Conservation (phyloP, 306 rosid species). For the Sicyos baderoa region DNA sequence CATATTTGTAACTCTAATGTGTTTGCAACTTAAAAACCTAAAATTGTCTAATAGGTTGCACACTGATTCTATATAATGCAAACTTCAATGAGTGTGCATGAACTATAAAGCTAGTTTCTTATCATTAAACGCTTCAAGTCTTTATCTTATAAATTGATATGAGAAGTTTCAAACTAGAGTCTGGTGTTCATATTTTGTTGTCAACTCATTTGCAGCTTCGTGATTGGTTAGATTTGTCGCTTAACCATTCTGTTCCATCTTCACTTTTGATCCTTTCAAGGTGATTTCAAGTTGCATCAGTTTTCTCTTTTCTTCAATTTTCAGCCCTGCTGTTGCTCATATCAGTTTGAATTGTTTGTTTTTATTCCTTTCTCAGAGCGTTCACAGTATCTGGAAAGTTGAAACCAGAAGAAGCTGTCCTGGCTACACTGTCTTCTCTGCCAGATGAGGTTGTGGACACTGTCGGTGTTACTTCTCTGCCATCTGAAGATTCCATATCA, state of each 20-base stretch:
- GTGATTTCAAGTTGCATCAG: constrained; percentile 33
- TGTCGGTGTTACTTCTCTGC: constrained; percentile 69
- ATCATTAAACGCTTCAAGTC: not conserved
- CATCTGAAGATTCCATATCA: constrained; percentile 80
- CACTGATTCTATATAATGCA: not conserved
- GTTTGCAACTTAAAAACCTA: not conserved
- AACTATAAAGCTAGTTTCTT: not conserved
- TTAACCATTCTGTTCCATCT: constrained; percentile 84
- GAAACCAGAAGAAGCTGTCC: constrained; percentile 84
- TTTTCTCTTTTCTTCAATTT: not conserved
- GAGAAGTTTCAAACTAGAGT: not conserved
- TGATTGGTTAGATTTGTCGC: constrained; percentile 95
- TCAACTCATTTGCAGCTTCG: constrained; percentile 49
- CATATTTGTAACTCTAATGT: no score
- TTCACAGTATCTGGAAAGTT: constrained; percentile 71
- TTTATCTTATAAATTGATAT: not conserved
- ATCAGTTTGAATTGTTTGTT: not conserved
- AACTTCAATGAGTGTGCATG: not conserved
- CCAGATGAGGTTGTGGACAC: constrained; percentile 98
- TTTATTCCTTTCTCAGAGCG: constrained; percentile 39
- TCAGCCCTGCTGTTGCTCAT: not conserved
- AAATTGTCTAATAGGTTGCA: not conserved
- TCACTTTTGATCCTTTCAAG: constrained; percentile 97
- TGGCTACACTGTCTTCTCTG: constrained; percentile 80
- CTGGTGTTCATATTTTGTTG: not conserved